A percentile compares a stretch with the other conserved stretches of the same genome.
Evolutionary conservation across 1,284 basidiomycete genomes (phyloP).

Genomic region (Inonotus obliquus): DNA sequence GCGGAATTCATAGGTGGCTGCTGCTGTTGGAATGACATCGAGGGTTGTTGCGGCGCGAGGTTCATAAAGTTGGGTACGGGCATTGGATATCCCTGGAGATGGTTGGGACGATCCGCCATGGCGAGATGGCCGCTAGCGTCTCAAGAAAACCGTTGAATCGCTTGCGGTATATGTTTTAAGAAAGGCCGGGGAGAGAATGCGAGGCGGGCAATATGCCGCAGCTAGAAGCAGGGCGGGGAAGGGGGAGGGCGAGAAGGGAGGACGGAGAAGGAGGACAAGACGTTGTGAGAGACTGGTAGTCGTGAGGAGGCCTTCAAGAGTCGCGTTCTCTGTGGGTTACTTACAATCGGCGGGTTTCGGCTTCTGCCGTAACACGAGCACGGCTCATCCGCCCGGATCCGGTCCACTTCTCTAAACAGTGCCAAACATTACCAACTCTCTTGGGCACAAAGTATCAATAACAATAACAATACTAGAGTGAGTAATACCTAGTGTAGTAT

Average conservation of each 20-base stretch:
- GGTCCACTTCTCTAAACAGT: background rate
- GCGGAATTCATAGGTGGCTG: background rate
- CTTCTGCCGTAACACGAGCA: conserved; percentile 2
- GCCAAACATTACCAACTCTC: background rate
- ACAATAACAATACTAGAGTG: background rate
- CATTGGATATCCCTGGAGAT: conserved; percentile 16
- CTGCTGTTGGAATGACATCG: conserved; percentile 5
- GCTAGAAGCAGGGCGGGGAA: background rate
- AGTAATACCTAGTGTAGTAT: background rate
- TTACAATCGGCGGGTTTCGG: conserved; percentile 3
- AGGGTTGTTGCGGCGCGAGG: conserved; percentile 14
- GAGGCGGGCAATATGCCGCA: background rate
- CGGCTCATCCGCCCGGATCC: conserved; percentile 1
- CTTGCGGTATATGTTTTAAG: background rate
- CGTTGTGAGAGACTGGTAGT: conserved; percentile 7
- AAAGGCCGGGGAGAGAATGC: conserved; percentile 7
- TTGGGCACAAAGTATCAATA: too few species aligned
- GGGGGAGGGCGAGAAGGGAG: conserved; percentile 8
- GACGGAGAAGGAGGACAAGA: conserved; percentile 11
- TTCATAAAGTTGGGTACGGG: conserved; percentile 14
- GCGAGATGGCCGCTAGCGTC: conserved; percentile 12
- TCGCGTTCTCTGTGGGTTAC: conserved; percentile 5
- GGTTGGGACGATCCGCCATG: conserved; percentile 19
- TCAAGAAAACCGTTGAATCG: conserved; percentile 9
- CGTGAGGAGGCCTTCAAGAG: conserved; percentile 6